These are phyloP conservation scores for Rhododendron henanense DNA, from an alignment of 148 eudicot genomes.

Conservation along the genomic window DNA sequence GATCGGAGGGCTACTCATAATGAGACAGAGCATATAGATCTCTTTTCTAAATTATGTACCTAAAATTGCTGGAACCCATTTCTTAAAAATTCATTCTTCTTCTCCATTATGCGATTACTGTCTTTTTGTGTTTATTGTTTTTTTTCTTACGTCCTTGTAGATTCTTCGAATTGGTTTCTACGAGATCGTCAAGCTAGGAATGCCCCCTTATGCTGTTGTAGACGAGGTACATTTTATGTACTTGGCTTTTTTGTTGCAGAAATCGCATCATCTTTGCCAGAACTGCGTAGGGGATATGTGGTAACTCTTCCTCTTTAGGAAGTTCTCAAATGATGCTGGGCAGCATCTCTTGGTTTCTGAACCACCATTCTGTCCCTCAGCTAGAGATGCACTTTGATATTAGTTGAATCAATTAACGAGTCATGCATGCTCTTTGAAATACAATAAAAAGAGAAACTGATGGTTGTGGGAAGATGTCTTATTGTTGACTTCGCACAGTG, in stretches of 20 bases:
- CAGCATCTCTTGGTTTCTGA: background rate
- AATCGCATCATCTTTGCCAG: background rate
- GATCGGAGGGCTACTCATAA: background rate
- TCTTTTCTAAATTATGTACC: background rate
- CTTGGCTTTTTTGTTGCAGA: background rate
- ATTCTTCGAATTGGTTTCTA: conserved; percentile 91
- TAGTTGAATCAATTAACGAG: background rate
- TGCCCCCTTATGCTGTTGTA: conserved; percentile 94
- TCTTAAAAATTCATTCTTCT: background rate
- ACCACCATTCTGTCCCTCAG: background rate
- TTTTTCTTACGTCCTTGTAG: conserved; percentile 24
- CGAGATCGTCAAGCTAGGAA: conserved; percentile 83
- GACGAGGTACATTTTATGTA: conserved; percentile 57
- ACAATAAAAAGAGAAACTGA: background rate
- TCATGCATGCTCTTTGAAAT: background rate
- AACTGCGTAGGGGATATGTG: background rate
- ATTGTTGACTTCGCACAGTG: background rate
- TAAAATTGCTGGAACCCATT: background rate
- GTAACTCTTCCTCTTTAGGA: background rate
- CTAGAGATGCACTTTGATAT: background rate
- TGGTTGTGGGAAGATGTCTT: background rate
- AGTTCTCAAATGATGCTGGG: background rate
- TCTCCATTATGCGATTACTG: background rate
- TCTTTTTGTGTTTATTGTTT: background rate
- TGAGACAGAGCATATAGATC: background rate